Evolutionary conservation across 2,329 filamentous ascomycete species (phyloP).

Genomic region (Exophiala spinifera): DNA sequence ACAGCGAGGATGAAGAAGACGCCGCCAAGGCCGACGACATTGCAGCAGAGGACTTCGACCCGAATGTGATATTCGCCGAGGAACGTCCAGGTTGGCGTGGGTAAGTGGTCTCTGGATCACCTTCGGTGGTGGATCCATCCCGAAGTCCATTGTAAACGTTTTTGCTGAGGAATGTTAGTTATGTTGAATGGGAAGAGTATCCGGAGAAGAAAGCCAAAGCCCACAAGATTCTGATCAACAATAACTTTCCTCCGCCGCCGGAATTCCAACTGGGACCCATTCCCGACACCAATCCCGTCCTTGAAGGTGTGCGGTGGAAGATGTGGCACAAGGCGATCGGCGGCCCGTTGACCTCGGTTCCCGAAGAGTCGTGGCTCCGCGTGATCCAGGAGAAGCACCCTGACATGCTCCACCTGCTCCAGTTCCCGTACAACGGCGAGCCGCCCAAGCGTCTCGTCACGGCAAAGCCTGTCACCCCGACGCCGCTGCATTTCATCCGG

Average conservation of each 20-base stretch:
- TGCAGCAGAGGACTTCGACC: constrained; percentile 44
- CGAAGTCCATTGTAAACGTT: too few relatives aligned
- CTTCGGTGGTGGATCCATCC: too few relatives aligned
- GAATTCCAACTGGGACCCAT: constrained; percentile 58
- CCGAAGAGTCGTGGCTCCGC: constrained; percentile 57
- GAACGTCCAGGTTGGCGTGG: constrained; percentile 50
- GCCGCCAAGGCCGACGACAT: constrained; percentile 24
- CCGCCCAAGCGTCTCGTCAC: constrained; percentile 58
- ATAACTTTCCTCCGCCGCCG: constrained; percentile 50
- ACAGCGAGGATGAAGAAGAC: constrained; percentile 8
- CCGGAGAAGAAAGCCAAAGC: constrained; percentile 64
- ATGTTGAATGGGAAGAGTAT: constrained; percentile 68
- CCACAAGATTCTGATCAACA: constrained; percentile 52
- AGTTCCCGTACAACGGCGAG: constrained; percentile 65
- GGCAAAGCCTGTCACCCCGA: constrained; percentile 57
- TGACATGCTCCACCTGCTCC: constrained; percentile 60
- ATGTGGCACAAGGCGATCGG: constrained; percentile 56
- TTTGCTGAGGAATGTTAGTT: constrained; percentile 37
- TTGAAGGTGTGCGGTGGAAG: constrained; percentile 57
- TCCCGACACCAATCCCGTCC: constrained; percentile 56
- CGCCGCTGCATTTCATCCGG: constrained; percentile 63
- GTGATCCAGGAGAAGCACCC: constrained; percentile 57
- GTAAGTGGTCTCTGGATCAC: constrained; percentile 28
- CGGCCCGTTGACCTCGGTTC: constrained; percentile 45
- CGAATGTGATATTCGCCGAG: constrained; percentile 39